Evolutionary conservation across 2,329 filamentous ascomycete genomes (phyloP), one percentile per base, ranked within the genome.

Genomic region (Pseudogymnoascus pannorum): DNA sequence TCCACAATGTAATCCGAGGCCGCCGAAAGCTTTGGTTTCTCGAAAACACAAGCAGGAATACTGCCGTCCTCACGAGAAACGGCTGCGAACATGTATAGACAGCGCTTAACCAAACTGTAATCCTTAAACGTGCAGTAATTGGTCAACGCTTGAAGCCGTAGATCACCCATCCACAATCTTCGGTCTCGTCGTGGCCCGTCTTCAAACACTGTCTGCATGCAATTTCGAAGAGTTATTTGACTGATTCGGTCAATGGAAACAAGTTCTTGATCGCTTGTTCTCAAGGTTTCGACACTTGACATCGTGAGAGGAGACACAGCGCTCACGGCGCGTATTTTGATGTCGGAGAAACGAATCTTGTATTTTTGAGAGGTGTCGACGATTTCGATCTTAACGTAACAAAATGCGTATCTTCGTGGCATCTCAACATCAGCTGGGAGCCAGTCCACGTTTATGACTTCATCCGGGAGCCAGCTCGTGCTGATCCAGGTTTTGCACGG

Each of bases 201-300:
- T 61, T 75, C 73, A 60, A 74, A 75, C 14, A 75, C 73, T 11
- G 73, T 73, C 61, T 74, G 73, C 73, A 75, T 74, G 61, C 73
- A 75, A 60, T 74, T 70, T n/a, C 73, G 63, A 2, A 75, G 66
- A 5, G 73, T 75, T 29, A 70, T 64, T 42, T 71, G 66, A 58
- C 70, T 70, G 61, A 70, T 68, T 9, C 66, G 64, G 61, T 75
- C 73, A 22, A 74, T 70, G 18, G 63, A 60, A 12, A 59, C 42
- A 2, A 74, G 66, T 20, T 72, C 61, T 1, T 60, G 12, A 51
- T 69, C 65, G 3, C 62, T 31, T 24, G 69, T 67, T 18, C 4
- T 12, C 5, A 64, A 29, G 7, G 29, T 26, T 4, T 58, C 58
- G 2, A 63, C 60, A 5, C 12, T 35, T 2, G 44, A 35, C 31